Percentiles rank a stretch among this genome's conserved stretches.
phyloP scores from a whole-genome alignment of 108 stramenopile genomes.

The Nitzschia palea region DNA sequence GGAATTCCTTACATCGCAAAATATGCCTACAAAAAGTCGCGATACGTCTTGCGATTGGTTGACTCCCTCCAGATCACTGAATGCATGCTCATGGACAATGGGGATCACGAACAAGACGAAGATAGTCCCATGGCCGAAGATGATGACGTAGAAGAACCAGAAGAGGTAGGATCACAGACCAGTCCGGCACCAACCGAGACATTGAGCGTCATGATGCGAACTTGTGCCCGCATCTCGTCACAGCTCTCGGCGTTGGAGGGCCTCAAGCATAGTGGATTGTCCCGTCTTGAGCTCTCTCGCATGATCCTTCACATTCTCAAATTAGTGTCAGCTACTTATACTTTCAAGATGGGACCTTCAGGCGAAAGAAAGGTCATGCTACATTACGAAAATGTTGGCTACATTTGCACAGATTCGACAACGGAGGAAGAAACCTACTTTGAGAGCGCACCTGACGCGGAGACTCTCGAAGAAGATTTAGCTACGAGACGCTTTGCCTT shows the following conservation, averaged over 20 bases:
- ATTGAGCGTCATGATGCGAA: constrained; percentile 38
- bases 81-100: constrained; percentile 39
- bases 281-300: constrained; percentile 53
- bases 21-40: constrained; percentile 63
- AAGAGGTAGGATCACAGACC: constrained; percentile 25
- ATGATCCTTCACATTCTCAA: constrained; percentile 71
- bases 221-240: constrained; percentile 64
- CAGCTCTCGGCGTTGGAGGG: constrained; percentile 60
- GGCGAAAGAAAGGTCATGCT: constrained; percentile 38
- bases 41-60: constrained; percentile 50
- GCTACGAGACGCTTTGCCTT: constrained; percentile 59
- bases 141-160: constrained; percentile 16
- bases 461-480: constrained; percentile 43
- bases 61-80: constrained; percentile 58
- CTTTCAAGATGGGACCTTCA: constrained; percentile 15
- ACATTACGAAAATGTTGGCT: constrained; percentile 62
- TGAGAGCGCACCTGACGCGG: constrained; percentile 12
- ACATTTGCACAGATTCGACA: constrained; percentile 25
- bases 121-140: constrained; percentile 17
- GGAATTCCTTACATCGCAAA: constrained; percentile 76
- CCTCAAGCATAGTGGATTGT: constrained; percentile 65
- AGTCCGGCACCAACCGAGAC: constrained; percentile 10
- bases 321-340: constrained; percentile 63
- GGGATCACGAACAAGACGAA: constrained; percentile 36
- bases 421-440: constrained; percentile 13